phyloP scores from a whole-genome alignment of 306 rosid genomes.

The Acacia acuminata region DNA sequence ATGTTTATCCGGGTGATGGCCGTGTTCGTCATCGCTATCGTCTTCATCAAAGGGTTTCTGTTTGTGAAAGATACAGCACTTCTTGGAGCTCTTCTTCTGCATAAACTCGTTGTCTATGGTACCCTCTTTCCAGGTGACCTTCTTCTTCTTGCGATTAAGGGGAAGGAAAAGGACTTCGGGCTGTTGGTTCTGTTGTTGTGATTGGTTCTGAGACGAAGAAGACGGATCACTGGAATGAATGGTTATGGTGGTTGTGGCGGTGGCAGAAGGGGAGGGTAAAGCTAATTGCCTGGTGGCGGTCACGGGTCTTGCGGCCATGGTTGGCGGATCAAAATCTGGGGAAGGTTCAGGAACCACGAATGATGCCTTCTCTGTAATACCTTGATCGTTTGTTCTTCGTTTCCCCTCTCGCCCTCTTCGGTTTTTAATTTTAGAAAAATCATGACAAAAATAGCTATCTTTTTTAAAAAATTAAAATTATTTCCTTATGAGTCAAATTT shows the following conservation, averaged over 20 bases:
- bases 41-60: constrained; percentile 84
- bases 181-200: neutral
- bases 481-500: no score
- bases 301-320: neutral
- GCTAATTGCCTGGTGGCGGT: neutral
- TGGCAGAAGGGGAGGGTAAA: neutral
- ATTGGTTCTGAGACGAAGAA: neutral
- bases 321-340: neutral
- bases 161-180: constrained; percentile 19
- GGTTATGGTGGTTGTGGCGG: constrained; percentile 1
- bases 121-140: constrained; percentile 87
- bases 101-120: constrained; percentile 94
- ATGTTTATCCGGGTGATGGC: constrained; percentile 32
- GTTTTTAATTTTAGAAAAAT: no score
- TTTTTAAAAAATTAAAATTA: no score
- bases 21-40: constrained; percentile 59
- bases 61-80: constrained; percentile 95
- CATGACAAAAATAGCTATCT: no score
- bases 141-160: constrained; percentile 17
- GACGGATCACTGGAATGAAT: neutral
- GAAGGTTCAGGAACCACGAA: neutral
- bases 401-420: no score
- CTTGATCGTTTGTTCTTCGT: no score
- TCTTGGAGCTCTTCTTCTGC: constrained; percentile 97
- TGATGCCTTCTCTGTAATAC: no score